A percentile compares a stretch with the other conserved stretches of the same genome.
Evolutionary conservation across 73 alveolate genomes (phyloP).

Genomic region (Urostyla sp.): DNA sequence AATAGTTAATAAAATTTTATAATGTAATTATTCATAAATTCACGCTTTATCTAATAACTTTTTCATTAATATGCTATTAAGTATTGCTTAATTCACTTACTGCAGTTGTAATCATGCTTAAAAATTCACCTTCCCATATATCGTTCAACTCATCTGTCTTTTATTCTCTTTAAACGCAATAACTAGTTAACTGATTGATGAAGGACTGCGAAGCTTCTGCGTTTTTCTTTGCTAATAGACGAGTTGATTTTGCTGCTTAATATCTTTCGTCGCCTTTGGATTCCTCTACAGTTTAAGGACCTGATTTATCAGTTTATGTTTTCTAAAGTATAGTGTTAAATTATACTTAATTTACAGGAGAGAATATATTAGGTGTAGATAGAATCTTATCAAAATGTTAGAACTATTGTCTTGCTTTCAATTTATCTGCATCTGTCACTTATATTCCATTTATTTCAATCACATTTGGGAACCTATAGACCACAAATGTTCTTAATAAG

Average conservation of each 20-base stretch:
- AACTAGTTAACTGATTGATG: conserved; percentile 33
- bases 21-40: too few relatives aligned
- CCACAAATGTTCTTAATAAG: conserved; percentile 86
- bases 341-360: conserved; percentile 15
- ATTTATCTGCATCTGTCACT: conserved; percentile 85
- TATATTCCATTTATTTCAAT: conserved; percentile 82
- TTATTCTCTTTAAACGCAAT: conserved; percentile 32
- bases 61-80: conserved; percentile 34
- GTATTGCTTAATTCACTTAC: conserved; percentile 36
- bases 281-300: conserved; percentile 16
- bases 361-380: conserved; percentile 77
- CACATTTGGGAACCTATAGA: conserved; percentile 94
- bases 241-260: conserved; percentile 49
- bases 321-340: conserved; percentile 6
- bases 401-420: conserved; percentile 87
- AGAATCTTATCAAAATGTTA: conserved; percentile 90
- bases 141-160: conserved; percentile 48
- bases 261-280: conserved; percentile 49
- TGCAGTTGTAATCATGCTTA: conserved; percentile 44
- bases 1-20: too few relatives aligned
- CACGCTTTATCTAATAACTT: conserved; percentile 21
- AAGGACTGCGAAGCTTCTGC: conserved; percentile 49
- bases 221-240: conserved; percentile 50
- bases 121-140: conserved; percentile 52
- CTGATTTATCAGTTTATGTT: conserved; percentile 33